Percentiles rank a stretch among this genome's conserved stretches.
These are phyloP conservation scores for Sporisorium reilianum DNA, from an alignment of 1,284 basidiomycete species.

Conservation along the genomic window DNA sequence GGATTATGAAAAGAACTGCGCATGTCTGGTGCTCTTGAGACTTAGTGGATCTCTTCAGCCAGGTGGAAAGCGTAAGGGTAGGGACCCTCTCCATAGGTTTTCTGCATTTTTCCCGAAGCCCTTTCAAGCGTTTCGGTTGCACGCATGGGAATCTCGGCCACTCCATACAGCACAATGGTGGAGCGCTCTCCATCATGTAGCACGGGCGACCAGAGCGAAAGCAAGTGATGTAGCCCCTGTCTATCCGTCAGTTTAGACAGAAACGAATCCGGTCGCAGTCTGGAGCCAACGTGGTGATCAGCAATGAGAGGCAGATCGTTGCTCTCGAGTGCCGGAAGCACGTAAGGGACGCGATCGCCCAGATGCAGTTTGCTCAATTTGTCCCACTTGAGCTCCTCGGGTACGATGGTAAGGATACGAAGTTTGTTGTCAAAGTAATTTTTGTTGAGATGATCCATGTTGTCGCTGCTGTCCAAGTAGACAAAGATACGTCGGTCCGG, in stretches of 20 bases:
- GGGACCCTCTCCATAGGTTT: background rate
- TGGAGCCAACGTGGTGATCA: background rate
- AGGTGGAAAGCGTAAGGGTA: background rate
- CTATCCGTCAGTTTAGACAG: background rate
- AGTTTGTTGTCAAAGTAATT: constrained; percentile 11
- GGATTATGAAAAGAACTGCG: too few species aligned
- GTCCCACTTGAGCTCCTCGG: background rate
- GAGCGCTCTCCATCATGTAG: background rate
- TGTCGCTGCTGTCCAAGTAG: constrained; percentile 15
- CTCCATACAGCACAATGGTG: constrained; percentile 9
- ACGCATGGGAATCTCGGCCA: background rate
- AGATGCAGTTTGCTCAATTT: background rate
- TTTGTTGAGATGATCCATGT: constrained; percentile 4
- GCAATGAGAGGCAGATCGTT: background rate
- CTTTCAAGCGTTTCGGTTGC: too few species aligned
- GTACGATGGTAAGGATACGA: constrained; percentile 9
- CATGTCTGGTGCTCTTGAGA: too few species aligned
- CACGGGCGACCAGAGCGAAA: constrained; percentile 11
- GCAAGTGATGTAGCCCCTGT: background rate
- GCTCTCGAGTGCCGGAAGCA: background rate
- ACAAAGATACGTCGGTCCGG: background rate
- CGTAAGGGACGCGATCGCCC: background rate
- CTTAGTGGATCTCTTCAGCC: background rate
- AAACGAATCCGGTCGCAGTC: too few species aligned
- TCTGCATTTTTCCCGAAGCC: too few species aligned